Percentiles rank a stretch among this genome's conserved stretches.
phyloP scores from a whole-genome alignment of 495 filamentous ascomycete species.

The Paragyromitra xinjiangensis region DNA sequence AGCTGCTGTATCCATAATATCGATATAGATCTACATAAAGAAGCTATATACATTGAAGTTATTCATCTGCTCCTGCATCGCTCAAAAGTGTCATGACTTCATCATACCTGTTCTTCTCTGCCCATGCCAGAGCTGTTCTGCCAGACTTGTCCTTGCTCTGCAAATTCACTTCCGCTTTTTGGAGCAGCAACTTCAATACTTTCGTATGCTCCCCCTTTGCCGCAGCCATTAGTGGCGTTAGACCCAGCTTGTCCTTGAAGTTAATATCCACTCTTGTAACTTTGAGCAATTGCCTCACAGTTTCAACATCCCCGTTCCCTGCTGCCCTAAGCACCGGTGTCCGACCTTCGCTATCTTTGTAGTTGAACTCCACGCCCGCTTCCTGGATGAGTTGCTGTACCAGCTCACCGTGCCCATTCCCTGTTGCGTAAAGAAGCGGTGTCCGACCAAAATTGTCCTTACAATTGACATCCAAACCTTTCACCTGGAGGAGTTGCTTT shows the following conservation, averaged over 20 bases:
- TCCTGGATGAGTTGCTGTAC: background rate
- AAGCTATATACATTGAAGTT: background rate
- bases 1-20: no score
- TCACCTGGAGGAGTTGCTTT: background rate
- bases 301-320: background rate
- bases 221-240: background rate
- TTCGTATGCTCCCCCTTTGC: background rate
- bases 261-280: background rate
- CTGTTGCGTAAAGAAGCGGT: background rate
- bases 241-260: background rate
- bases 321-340: background rate
- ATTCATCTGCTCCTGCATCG: background rate
- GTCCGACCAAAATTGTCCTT: background rate
- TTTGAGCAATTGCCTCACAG: constrained; percentile 50
- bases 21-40: no score
- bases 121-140: background rate
- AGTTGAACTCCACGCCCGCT: background rate
- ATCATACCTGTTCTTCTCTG: background rate
- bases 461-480: background rate
- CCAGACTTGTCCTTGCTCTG: background rate
- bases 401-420: background rate
- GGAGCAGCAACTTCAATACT: background rate
- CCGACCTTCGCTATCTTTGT: background rate
- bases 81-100: background rate
- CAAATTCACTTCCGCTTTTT: background rate